Percentiles rank a stretch among this genome's conserved stretches.
phyloP scores from a whole-genome alignment of 306 rosid genomes.

The Dryas octopetala region DNA sequence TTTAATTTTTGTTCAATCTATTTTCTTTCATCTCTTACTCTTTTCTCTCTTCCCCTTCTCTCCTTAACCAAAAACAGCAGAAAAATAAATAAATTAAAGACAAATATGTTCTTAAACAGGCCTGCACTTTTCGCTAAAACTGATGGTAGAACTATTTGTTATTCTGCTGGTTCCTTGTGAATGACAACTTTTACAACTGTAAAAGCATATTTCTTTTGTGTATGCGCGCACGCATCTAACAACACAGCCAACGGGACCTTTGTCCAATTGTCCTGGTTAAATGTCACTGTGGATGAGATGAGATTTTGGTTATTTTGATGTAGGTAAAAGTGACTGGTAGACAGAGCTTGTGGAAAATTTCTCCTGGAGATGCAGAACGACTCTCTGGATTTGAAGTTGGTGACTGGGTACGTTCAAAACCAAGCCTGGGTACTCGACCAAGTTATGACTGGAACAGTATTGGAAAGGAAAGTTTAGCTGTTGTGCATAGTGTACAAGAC shows the following conservation, averaged over 20 bases:
- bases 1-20: background rate
- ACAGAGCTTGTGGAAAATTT: slow-evolving; percentile 91
- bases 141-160: background rate
- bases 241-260: background rate
- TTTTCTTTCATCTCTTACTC: background rate
- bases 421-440: slow-evolving; percentile 89
- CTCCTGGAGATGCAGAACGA: slow-evolving; percentile 96
- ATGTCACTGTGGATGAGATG: background rate
- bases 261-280: background rate
- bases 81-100: background rate
- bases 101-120: no score
- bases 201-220: background rate
- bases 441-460: slow-evolving; percentile 93
- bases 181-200: background rate
- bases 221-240: background rate
- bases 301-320: slow-evolving; percentile 35
- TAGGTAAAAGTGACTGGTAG: slow-evolving; percentile 87
- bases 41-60: background rate
- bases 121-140: background rate
- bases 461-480: slow-evolving; percentile 91
- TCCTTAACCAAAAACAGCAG: background rate
- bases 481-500: slow-evolving; percentile 94
- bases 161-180: background rate
- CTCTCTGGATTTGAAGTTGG: slow-evolving; percentile 98
- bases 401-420: slow-evolving; percentile 99